Evolutionary conservation across 257 asterid species (phyloP), one percentile per base, ranked within the genome.

Genomic region (Anisodus tanguticus): DNA sequence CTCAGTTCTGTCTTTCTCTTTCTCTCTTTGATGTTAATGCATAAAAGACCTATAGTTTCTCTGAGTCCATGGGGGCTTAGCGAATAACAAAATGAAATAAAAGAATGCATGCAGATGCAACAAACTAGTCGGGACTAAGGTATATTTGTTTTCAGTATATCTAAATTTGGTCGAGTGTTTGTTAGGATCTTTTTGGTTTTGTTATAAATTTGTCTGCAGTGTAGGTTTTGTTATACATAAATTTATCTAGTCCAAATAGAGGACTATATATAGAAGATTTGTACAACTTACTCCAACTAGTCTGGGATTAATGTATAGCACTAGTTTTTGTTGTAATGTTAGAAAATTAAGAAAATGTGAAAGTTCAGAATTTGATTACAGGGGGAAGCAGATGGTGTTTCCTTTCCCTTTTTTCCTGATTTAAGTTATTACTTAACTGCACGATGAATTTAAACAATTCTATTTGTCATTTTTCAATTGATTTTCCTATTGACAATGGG

Each of bases 1-100:
- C 88, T 81, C 86, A 84, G 98, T 98, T 93, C 78, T 74, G 15
- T 43, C 51, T 37, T 31, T 16, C n/a, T 43, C 45, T 41, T 41
- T 41, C 17, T n/a, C 63, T 6, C 19, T 10, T 31, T n/a, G 22
- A 8, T 57, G 1, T 81, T 79, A 4, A 15, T 54, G 45, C n/a
- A 26, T 31, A 66, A 10, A 66, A 31, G n/a, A 11, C 9, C 17
- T 11, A 64, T 31, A 63, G 9, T 63, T 9, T 63, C 41, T 9
- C 8, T 0, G 41, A 22, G 35, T 63, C 8, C 70, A 9, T 26
- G 11, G 41, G 5, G 4, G 9, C 71, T 64, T 31, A 64, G 43
- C 8, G 15, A 64, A 8, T 43, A 64, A 26, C 16, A 9, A 26
- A 26, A 64, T 31, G 12, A 10, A 9, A 64, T 26, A 64, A 15